Percentiles rank a stretch among this genome's conserved stretches.
phyloP scores from a whole-genome alignment of 257 asterid species.

The Buddleja alternifolia region DNA sequence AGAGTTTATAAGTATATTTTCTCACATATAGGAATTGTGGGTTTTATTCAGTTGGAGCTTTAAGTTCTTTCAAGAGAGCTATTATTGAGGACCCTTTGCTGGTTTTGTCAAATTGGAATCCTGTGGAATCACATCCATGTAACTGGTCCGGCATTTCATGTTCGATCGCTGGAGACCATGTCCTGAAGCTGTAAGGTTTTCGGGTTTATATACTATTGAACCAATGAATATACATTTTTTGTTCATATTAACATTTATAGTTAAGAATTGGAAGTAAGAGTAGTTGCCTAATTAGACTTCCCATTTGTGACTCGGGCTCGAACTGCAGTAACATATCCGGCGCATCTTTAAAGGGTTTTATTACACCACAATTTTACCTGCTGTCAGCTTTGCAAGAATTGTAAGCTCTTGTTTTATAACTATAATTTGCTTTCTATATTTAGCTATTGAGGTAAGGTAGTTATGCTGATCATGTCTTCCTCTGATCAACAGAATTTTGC shows the following conservation, averaged over 20 bases:
- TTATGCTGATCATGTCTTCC: constrained; percentile 26
- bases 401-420: constrained; percentile 46
- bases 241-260: constrained; percentile 5
- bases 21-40: constrained; percentile 18
- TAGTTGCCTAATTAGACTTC: constrained; percentile 12
- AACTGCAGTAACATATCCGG: constrained; percentile 81
- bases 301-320: constrained; percentile 17
- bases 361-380: constrained; percentile 72
- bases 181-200: constrained; percentile 75
- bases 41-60: constrained; percentile 70
- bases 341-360: constrained; percentile 80
- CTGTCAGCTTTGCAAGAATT: constrained; percentile 71
- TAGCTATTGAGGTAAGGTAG: background rate
- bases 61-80: constrained; percentile 79
- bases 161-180: constrained; percentile 69
- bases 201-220: background rate
- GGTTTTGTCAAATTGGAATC: constrained; percentile 82
- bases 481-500: constrained; percentile 61
- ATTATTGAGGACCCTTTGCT: constrained; percentile 83
- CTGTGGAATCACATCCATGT: constrained; percentile 83
- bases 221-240: background rate
- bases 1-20: constrained; percentile 8
- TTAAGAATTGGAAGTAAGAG: background rate
- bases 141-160: constrained; percentile 79
- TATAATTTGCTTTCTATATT: background rate